phyloP scores from a whole-genome alignment of 495 filamentous ascomycete genomes.

The Xylaria nigripes region DNA sequence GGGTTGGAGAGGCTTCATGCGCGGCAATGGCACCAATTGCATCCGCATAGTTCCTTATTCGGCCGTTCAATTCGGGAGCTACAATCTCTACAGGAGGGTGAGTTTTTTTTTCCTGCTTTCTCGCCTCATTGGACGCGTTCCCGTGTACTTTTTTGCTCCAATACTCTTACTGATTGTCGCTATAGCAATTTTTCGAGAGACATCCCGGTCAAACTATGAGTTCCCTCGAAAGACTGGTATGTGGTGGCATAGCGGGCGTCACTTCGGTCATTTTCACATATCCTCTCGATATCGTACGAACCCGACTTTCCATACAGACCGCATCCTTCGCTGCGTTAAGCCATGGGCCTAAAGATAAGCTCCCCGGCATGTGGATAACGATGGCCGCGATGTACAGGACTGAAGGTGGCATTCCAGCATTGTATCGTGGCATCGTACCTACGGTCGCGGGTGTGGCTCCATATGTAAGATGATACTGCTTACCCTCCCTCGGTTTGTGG shows the following conservation, averaged over 20 bases:
- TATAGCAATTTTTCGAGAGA: constrained; percentile 62
- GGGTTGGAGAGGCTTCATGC: constrained; percentile 92
- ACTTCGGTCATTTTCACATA: constrained; percentile 76
- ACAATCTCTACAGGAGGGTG: constrained; percentile 94
- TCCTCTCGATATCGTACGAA: constrained; percentile 93
- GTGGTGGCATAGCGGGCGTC: constrained; percentile 83
- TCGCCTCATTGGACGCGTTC: not conserved
- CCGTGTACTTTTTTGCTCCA: not conserved
- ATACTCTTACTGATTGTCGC: constrained; percentile 12
- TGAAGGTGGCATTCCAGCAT: constrained; percentile 73
- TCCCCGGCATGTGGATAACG: constrained; percentile 90
- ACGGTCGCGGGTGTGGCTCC: constrained; percentile 94
- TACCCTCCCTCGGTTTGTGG: not conserved
- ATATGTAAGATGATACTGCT: constrained; percentile 54
- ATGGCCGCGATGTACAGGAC: constrained; percentile 78
- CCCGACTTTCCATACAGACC: constrained; percentile 89
- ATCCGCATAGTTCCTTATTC: constrained; percentile 97
- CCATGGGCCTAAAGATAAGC: constrained; percentile 45
- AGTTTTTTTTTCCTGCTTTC: constrained; percentile 15
- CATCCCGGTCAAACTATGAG: constrained; percentile 59
- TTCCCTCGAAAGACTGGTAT: constrained; percentile 63
- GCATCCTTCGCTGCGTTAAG: constrained; percentile 81
- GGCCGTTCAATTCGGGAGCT: constrained; percentile 94
- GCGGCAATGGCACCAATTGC: constrained; percentile 96
- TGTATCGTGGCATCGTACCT: constrained; percentile 88